Evolutionary conservation across 1,284 basidiomycete species (phyloP), one percentile per base, ranked within the genome.

Genomic region (Fomitopsis schrenkii): DNA sequence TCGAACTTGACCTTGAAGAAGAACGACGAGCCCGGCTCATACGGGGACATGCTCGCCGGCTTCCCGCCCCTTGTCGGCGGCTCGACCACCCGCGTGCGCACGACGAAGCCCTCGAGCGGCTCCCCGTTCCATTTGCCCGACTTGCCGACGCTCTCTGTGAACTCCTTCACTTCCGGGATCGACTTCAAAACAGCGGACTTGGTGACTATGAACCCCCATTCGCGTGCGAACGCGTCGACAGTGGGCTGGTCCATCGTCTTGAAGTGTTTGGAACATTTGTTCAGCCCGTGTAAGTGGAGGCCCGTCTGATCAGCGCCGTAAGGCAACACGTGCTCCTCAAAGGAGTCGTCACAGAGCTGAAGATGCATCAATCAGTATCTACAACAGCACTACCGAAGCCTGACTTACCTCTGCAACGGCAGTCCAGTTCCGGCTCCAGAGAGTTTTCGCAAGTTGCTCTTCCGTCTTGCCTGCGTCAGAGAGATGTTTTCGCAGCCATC

Each of bases 1-100:
- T 98, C 95, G 74, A 98, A 99, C 75, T 99, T 99, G 78, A 99
- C 85, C 75, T 99, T 99, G 88, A 98, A 99, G 82, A 99, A 98
- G 81, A 98, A 97, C 0, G 93, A 89, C 6, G 93, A 88, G 15
- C 91, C 91, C 0, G 88, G 76, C 0, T 79, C 74, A 71, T 96
- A 96, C 0, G 94, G 94, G 9, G 85, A 83, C 40, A 77, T 76
- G 44, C 67, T 68, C 52, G 64, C 69, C 28, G 61, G 63, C 59
- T 71, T 73, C 26, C 63, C 67, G 45, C 70, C 67, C n/a, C 70
- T 70, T 7, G 70, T 68, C 7, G 76, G 79, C 5, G 80, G 76
- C 22, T 75, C 70, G 26, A 78, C 72, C 63, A 94, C 86, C 56
- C 80, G 82, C 2, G 91, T 90, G 62, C 95, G 88, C 2, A 99